phyloP scores from a whole-genome alignment of 192 early-diverging fungal genomes.

The Entomortierella lignicola region DNA sequence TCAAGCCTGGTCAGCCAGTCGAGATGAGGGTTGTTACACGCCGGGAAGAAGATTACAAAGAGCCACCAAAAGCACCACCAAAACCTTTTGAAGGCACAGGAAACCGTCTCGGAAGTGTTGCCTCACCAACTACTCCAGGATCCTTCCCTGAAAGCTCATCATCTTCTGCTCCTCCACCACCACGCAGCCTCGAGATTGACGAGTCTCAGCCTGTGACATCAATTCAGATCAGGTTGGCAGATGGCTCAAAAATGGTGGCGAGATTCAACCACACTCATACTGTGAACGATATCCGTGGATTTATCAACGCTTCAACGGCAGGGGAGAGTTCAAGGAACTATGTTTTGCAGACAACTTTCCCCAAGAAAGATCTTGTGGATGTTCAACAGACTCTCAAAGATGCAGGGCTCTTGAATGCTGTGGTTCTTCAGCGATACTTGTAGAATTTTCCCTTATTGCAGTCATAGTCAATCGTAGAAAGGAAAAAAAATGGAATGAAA shows the following conservation, averaged over 20 bases:
- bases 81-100: constrained; percentile 86
- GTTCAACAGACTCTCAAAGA: constrained; percentile 77
- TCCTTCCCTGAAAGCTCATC: constrained; percentile 52
- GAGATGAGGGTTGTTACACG: constrained; percentile 86
- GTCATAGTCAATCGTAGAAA: constrained; percentile 1
- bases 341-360: constrained; percentile 88
- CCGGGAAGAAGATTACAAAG: constrained; percentile 88
- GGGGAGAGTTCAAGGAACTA: constrained; percentile 72
- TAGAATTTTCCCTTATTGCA: background rate
- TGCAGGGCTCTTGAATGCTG: constrained; percentile 88
- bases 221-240: constrained; percentile 92
- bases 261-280: constrained; percentile 93
- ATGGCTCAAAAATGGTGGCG: constrained; percentile 91
- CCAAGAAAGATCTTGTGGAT: constrained; percentile 82
- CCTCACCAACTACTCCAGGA: constrained; percentile 30
- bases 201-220: constrained; percentile 80
- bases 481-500: background rate
- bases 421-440: constrained; percentile 75
- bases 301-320: constrained; percentile 74
- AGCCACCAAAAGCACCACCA: constrained; percentile 80
- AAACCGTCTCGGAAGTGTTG: constrained; percentile 76
- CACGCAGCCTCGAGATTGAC: constrained; percentile 71
- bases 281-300: constrained; percentile 83
- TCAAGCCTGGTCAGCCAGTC: constrained; percentile 89
- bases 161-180: constrained; percentile 20